phyloP scores from a whole-genome alignment of 352 stramenopile species.

The Globisporangium paddicum region DNA sequence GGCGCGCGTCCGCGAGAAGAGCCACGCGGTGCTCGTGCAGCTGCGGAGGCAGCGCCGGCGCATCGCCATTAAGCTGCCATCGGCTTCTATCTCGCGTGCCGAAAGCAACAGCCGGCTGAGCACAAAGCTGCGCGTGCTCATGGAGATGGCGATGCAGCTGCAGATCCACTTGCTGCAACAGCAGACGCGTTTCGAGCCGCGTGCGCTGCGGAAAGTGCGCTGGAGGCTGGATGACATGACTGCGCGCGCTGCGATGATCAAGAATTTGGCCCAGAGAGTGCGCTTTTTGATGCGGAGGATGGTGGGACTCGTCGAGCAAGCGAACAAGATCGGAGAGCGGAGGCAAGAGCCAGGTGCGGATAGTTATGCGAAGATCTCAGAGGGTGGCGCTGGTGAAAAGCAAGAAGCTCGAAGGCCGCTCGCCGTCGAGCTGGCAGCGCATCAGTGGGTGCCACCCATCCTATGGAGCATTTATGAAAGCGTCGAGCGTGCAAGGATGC shows the following conservation, averaged over 20 bases:
- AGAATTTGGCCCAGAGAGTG: neutral
- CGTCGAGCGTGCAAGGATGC: constrained; percentile 10
- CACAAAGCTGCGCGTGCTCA: neutral
- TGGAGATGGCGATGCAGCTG: constrained; percentile 5
- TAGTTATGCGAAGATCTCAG: neutral
- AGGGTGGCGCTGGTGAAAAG: neutral
- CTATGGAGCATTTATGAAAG: constrained; percentile 33
- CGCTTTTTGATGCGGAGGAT: neutral
- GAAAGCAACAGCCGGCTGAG: neutral
- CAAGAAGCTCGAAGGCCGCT: neutral
- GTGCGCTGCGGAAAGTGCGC: constrained; percentile 1
- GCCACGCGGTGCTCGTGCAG: neutral
- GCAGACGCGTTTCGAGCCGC: neutral
- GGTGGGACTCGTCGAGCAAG: no score
- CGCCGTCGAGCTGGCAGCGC: constrained; percentile 15
- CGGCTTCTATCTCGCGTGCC: neutral
- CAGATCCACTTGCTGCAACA: constrained; percentile 6
- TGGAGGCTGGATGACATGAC: neutral
- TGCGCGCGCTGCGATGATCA: neutral
- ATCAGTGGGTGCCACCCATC: constrained; percentile 33
- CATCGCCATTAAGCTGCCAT: neutral
- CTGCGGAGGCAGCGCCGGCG: constrained; percentile 3
- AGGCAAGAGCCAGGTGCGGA: neutral
- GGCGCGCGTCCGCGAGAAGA: neutral
- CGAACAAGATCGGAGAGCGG: neutral